Evolutionary conservation across 2,329 filamentous ascomycete species (phyloP), one percentile per base, ranked within the genome.

Genomic region (Blumeriella jaapii): DNA sequence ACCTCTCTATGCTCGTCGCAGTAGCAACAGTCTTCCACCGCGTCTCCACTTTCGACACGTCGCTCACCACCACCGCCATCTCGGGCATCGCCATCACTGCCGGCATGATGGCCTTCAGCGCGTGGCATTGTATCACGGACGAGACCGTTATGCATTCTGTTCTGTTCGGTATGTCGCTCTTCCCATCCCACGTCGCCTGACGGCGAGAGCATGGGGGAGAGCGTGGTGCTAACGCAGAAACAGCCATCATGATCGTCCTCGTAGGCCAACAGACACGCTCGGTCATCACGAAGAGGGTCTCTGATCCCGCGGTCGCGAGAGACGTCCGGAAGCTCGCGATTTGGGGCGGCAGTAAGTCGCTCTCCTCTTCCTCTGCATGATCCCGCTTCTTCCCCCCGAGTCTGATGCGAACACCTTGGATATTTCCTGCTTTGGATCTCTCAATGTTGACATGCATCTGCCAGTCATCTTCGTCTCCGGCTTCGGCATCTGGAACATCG

Each of bases 401-500:
- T n/a, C n/a, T n/a, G n/a, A n/a, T n/a, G n/a, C n/a, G n/a, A n/a
- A n/a, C n/a, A n/a, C n/a, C n/a, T n/a, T n/a, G n/a, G n/a, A n/a
- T n/a, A n/a, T n/a, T n/a, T n/a, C n/a, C n/a, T n/a, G n/a, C n/a
- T n/a, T n/a, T n/a, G n/a, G n/a, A n/a, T n/a, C n/a, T n/a, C n/a
- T n/a, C n/a, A n/a, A n/a, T n/a, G n/a, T n/a, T 17, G 7, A 34
- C 5, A 23, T 13, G 5, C 3, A 31, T n/a, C n/a, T n/a, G 15
- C 25, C 20, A 50, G 52, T 51, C 3, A 48, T 57, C 0, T 61
- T 67, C 30, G 51, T 60, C 6, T 31, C 62, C 5, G 67, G 63
- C 1, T 75, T 69, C 42, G 46, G 61, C 7, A 51, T 77, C 15
- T 77, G 72, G 71, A 64, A 69, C 32, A 60, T 76, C 11, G 72